These are phyloP conservation scores for Lipomyces anomalus DNA, from an alignment of 805 yeast species.

Conservation along the genomic window DNA sequence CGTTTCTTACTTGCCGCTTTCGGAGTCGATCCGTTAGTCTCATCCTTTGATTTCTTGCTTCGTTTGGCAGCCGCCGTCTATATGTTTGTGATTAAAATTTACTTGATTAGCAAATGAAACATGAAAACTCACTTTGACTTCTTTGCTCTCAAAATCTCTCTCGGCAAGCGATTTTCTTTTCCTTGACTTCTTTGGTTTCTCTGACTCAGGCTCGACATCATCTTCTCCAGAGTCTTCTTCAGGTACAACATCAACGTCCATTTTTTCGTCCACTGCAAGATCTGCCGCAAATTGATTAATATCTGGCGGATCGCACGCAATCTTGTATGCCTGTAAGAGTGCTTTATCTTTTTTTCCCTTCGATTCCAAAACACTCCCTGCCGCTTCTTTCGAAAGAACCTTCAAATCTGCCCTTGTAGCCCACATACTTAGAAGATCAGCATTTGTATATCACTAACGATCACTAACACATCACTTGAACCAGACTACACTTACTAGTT, in stretches of 20 bases:
- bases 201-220: conserved; percentile 21
- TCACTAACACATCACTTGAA: neutral
- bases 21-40: conserved; percentile 20
- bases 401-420: conserved; percentile 49
- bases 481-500: conserved; percentile 42
- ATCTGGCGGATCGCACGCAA: conserved; percentile 49
- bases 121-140: too few relatives aligned
- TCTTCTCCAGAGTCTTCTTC: conserved; percentile 28
- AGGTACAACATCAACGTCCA: conserved; percentile 32
- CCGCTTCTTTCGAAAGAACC: conserved; percentile 39
- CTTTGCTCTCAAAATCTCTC: too few relatives aligned
- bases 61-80: neutral
- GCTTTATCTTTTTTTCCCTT: conserved; percentile 38
- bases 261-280: conserved; percentile 24
- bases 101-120: too few relatives aligned
- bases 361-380: too few relatives aligned
- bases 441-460: neutral
- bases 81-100: too few relatives aligned
- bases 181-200: conserved; percentile 15
- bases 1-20: conserved; percentile 18
- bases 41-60: conserved; percentile 9
- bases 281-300: conserved; percentile 38
- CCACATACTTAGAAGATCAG: conserved; percentile 44
- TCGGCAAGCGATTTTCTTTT: conserved; percentile 19
- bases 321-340: conserved; percentile 47